These are phyloP conservation scores for Sphagnum tenellum DNA, from an alignment of 225 moss, liverwort and hornwort genomes.

Conservation along the genomic window DNA sequence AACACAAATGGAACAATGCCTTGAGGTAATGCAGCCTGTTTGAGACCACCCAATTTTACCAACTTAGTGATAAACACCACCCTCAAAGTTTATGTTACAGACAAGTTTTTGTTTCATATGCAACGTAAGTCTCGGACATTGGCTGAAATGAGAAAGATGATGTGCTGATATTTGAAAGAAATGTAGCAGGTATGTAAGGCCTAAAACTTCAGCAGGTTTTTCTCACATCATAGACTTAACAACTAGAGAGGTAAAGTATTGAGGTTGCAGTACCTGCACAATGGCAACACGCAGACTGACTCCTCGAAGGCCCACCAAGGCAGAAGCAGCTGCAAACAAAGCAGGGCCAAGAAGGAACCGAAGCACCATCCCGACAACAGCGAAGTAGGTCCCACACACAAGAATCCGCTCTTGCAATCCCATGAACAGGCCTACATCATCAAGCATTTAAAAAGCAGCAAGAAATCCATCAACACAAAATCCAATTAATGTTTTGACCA, in stretches of 20 bases:
- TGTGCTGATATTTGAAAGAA: too few relatives aligned
- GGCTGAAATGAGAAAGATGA: too few relatives aligned
- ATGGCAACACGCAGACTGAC: conserved; percentile 68
- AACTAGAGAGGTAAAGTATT: neutral
- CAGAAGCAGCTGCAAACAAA: conserved; percentile 85
- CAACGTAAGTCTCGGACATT: too few relatives aligned
- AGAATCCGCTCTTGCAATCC: conserved; percentile 83
- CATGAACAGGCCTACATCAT: conserved; percentile 76
- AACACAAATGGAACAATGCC: conserved; percentile 98
- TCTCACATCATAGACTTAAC: too few relatives aligned
- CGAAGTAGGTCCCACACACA: conserved; percentile 63
- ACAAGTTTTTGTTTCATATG: too few relatives aligned
- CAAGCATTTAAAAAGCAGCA: too few relatives aligned
- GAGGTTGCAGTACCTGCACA: conserved; percentile 53
- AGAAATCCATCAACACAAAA: too few relatives aligned
- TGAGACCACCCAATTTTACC: neutral
- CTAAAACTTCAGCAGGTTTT: too few relatives aligned
- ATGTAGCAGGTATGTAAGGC: too few relatives aligned
- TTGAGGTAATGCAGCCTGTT: conserved; percentile 88
- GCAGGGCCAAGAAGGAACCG: conserved; percentile 85
- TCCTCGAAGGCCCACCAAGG: conserved; percentile 65
- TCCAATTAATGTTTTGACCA: too few relatives aligned
- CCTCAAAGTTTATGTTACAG: too few relatives aligned
- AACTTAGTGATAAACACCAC: neutral
- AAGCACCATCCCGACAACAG: conserved; percentile 54